These are phyloP conservation scores for Crinitomyces ghanaensis DNA, from an alignment of 805 yeast species.

Conservation along the genomic window DNA sequence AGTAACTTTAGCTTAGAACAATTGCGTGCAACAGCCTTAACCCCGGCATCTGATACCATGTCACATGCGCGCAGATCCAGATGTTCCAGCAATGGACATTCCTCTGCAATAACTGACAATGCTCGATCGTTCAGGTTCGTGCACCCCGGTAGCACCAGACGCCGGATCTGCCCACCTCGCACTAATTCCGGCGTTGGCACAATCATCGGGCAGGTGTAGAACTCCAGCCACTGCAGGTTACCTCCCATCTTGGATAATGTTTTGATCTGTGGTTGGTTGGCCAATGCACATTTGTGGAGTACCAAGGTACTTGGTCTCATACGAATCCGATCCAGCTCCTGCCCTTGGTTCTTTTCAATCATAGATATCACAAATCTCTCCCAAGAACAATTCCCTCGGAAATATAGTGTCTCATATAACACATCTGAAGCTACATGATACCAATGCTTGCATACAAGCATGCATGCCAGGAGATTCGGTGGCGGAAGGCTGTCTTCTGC, in stretches of 20 bases:
- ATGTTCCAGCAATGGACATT: conserved; percentile 47
- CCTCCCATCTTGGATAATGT: conserved; percentile 35
- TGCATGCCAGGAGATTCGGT: conserved; percentile 52
- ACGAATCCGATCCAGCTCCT: conserved; percentile 3
- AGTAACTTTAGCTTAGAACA: conserved; percentile 49
- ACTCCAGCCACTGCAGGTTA: conserved; percentile 55
- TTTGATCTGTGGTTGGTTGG: conserved; percentile 45
- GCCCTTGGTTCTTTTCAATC: conserved; percentile 2
- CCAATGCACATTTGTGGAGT: conserved; percentile 50
- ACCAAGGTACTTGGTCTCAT: conserved; percentile 36
- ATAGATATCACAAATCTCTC: conserved; percentile 28
- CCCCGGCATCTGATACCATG: conserved; percentile 59
- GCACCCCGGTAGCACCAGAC: conserved; percentile 60
- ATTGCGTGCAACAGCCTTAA: conserved; percentile 49
- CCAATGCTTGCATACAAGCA: conserved; percentile 63
- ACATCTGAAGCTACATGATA: conserved; percentile 41
- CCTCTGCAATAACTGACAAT: conserved; percentile 38
- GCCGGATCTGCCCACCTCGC: conserved; percentile 30
- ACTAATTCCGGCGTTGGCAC: conserved; percentile 44
- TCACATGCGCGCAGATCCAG: conserved; percentile 83
- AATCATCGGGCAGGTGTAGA: conserved; percentile 70
- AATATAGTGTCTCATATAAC: conserved; percentile 44
- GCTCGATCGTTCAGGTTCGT: conserved; percentile 49
- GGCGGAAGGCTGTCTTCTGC: too few species aligned
- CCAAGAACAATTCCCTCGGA: conserved; percentile 39